phyloP scores from a whole-genome alignment of 495 filamentous ascomycete genomes.

The Apiosordaria backusii region DNA sequence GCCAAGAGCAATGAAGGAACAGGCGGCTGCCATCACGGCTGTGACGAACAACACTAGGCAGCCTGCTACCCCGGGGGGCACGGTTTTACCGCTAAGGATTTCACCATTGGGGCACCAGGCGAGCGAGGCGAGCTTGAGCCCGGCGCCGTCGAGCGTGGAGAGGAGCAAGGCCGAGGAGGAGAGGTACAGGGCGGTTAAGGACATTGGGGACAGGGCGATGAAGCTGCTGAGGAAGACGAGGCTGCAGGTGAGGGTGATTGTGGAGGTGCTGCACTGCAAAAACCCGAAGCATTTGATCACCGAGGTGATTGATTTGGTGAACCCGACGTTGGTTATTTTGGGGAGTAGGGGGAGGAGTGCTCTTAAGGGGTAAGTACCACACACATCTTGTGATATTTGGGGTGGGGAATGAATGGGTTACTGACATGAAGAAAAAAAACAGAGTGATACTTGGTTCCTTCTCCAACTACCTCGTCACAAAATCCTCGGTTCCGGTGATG shows the following conservation, averaged over 20 bases:
- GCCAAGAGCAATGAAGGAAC: conserved; percentile 65
- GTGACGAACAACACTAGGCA: conserved; percentile 37
- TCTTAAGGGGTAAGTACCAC: conserved; percentile 74
- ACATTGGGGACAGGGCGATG: conserved; percentile 74
- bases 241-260: conserved; percentile 83
- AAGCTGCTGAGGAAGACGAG: conserved; percentile 83
- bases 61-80: conserved; percentile 27
- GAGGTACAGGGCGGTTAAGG: conserved; percentile 67
- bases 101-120: conserved; percentile 21
- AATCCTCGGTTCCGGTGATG: conserved; percentile 95
- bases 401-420: background rate
- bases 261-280: conserved; percentile 98
- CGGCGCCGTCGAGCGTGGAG: conserved; percentile 41
- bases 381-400: conserved; percentile 12
- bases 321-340: conserved; percentile 89
- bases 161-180: conserved; percentile 66
- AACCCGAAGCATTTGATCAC: conserved; percentile 82
- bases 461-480: conserved; percentile 93
- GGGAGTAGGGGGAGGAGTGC: conserved; percentile 87
- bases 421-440: background rate
- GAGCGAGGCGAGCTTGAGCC: conserved; percentile 33
- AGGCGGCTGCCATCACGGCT: conserved; percentile 52
- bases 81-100: conserved; percentile 18
- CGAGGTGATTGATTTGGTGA: conserved; percentile 86
- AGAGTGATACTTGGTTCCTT: conserved; percentile 93